Percentiles rank a stretch among this genome's conserved stretches.
Evolutionary conservation across 371 early-diverging fungal genomes (phyloP).

Genomic region (Apophysomyces variabilis): DNA sequence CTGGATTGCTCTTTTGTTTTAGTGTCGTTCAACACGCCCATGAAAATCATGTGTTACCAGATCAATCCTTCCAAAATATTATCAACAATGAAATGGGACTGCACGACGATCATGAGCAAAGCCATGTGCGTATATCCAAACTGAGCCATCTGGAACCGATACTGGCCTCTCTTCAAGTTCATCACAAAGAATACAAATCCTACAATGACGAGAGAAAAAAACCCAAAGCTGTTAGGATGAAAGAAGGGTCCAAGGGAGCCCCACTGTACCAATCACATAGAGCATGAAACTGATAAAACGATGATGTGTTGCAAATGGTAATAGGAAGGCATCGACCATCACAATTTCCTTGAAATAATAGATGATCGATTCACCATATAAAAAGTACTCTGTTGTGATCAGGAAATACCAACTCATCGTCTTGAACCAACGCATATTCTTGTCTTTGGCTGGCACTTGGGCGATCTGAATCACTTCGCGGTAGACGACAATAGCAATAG

Average conservation of each 20-base stretch:
- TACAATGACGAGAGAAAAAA: slow-evolving; percentile 8
- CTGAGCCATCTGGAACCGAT: slow-evolving; percentile 89
- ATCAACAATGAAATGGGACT: slow-evolving; percentile 92
- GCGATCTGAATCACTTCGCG: slow-evolving; percentile 93
- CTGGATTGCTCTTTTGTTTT: slow-evolving; percentile 12
- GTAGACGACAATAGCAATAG: slow-evolving; percentile 81
- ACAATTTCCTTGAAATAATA: slow-evolving; percentile 82
- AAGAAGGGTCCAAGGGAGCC: not conserved
- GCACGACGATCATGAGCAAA: slow-evolving; percentile 84
- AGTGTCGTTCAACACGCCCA: too few species aligned
- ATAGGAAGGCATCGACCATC: slow-evolving; percentile 79
- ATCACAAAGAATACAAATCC: slow-evolving; percentile 94
- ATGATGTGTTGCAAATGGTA: slow-evolving; percentile 91
- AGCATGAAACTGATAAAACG: slow-evolving; percentile 91
- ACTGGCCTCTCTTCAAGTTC: slow-evolving; percentile 89
- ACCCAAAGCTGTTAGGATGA: too few species aligned
- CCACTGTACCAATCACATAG: slow-evolving; percentile 73
- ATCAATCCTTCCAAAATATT: slow-evolving; percentile 98
- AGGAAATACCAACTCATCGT: slow-evolving; percentile 94
- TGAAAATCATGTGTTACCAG: slow-evolving; percentile 64
- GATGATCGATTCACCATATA: slow-evolving; percentile 93
- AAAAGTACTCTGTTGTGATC: slow-evolving; percentile 85
- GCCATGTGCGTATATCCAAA: slow-evolving; percentile 98
- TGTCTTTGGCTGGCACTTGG: slow-evolving; percentile 80
- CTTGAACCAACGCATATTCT: slow-evolving; percentile 90